Percentiles rank a stretch among this genome's conserved stretches.
These are phyloP conservation scores for Didymella pinodella DNA, from an alignment of 2,329 filamentous ascomycete species.

Conservation along the genomic window DNA sequence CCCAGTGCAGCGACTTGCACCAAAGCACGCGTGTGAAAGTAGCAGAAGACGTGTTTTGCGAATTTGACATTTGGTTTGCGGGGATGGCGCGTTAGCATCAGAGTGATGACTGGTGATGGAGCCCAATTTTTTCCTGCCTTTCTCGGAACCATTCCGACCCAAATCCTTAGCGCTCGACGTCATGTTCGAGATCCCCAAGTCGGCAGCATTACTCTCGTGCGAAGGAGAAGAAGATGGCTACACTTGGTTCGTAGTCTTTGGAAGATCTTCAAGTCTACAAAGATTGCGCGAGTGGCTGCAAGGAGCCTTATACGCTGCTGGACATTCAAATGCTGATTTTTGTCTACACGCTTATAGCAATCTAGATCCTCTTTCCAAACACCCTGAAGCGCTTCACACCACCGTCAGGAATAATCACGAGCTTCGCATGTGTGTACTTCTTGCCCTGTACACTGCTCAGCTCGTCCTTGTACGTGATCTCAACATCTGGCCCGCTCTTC, in stretches of 20 bases:
- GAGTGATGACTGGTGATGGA: constrained; percentile 38
- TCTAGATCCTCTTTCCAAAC: constrained; percentile 63
- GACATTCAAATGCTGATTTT: too few relatives aligned
- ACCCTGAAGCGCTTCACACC: constrained; percentile 88
- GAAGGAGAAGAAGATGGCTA: neutral
- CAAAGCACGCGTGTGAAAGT: constrained; percentile 32
- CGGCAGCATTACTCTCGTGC: neutral
- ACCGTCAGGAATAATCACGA: constrained; percentile 92
- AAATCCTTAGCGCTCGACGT: constrained; percentile 34
- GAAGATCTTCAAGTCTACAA: too few relatives aligned
- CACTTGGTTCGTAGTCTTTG: too few relatives aligned
- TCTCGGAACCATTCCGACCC: constrained; percentile 36
- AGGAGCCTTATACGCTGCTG: too few relatives aligned
- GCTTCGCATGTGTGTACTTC: constrained; percentile 81
- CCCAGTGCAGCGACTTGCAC: constrained; percentile 37
- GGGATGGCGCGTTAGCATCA: constrained; percentile 42
- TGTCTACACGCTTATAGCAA: neutral
- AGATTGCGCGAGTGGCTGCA: too few relatives aligned
- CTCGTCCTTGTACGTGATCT: constrained; percentile 68
- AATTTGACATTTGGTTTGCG: constrained; percentile 48
- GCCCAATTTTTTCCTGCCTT: constrained; percentile 40
- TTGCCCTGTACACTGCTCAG: constrained; percentile 62
- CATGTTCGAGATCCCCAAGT: constrained; percentile 26
- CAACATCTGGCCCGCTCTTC: constrained; percentile 75
- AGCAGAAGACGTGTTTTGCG: constrained; percentile 22